These are phyloP conservation scores for Candida glucosophila DNA, from an alignment of 1,139 yeast species.

Conservation along the genomic window DNA sequence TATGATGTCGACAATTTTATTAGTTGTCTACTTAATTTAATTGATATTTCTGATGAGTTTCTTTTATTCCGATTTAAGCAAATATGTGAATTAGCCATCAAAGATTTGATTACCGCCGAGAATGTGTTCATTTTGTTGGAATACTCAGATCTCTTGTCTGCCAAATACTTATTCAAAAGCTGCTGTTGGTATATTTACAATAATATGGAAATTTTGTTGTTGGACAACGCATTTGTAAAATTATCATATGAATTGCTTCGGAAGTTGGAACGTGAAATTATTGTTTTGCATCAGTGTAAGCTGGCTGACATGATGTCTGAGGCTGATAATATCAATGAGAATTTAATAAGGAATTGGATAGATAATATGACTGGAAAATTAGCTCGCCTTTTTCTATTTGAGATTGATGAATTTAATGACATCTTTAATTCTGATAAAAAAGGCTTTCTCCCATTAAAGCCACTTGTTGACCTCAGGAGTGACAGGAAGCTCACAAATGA, in stretches of 20 bases:
- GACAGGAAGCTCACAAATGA: constrained; percentile 11
- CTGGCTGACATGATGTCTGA: constrained; percentile 12
- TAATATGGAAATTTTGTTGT: constrained; percentile 56
- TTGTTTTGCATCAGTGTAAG: constrained; percentile 21
- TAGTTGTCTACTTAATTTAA: constrained; percentile 47
- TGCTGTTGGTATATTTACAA: constrained; percentile 64
- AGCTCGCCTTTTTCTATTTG: constrained; percentile 21
- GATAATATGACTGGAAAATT: constrained; percentile 14
- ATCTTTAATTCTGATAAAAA: constrained; percentile 40
- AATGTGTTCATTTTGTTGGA: constrained; percentile 51
- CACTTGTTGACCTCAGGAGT: constrained; percentile 35
- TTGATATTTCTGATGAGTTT: constrained; percentile 59
- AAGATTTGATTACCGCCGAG: constrained; percentile 50
- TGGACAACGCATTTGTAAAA: constrained; percentile 32
- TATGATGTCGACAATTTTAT: constrained; percentile 38
- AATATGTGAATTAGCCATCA: constrained; percentile 53
- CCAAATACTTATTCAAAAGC: constrained; percentile 46
- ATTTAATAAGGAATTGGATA: constrained; percentile 11
- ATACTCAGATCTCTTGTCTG: constrained; percentile 45
- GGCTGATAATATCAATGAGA: constrained; percentile 9
- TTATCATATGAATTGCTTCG: constrained; percentile 19
- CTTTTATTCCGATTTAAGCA: constrained; percentile 52
- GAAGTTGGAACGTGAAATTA: constrained; percentile 21
- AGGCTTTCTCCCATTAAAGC: constrained; percentile 34
- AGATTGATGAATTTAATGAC: constrained; percentile 35